Evolutionary conservation across 2,329 filamentous ascomycete genomes (phyloP).

Genomic region (Paecilomyces sp.): DNA sequence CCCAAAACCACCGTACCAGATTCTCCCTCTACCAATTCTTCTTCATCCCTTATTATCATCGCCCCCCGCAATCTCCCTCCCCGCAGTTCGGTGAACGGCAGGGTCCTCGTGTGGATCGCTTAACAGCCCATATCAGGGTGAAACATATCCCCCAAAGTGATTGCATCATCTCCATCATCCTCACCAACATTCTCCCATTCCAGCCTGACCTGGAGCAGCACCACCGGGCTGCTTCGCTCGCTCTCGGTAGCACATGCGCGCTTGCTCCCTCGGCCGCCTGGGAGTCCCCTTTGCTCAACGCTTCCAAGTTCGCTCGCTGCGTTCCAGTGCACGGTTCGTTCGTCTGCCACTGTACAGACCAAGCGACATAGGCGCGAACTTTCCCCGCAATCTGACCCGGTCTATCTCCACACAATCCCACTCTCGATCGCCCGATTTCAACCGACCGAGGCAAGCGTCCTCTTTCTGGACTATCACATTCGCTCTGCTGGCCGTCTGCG

Average conservation of each 20-base stretch:
- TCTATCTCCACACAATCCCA: conserved; percentile 17
- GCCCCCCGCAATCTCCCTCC: neutral
- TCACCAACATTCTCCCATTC: too few relatives aligned
- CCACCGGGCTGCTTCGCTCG: neutral
- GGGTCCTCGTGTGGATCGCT: neutral
- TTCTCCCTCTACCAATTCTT: neutral
- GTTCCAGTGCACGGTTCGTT: conserved; percentile 15
- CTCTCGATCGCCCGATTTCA: conserved; percentile 9
- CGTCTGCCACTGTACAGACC: conserved; percentile 10
- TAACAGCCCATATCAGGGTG: neutral
- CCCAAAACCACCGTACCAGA: too few relatives aligned
- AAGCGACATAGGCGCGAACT: conserved; percentile 15
- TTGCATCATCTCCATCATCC: too few relatives aligned
- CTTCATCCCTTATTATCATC: neutral
- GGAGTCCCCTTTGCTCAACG: conserved; percentile 22
- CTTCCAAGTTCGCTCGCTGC: conserved; percentile 11
- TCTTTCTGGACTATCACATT: conserved; percentile 31
- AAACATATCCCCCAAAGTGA: neutral
- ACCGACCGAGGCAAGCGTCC: conserved; percentile 26
- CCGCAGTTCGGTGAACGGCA: neutral
- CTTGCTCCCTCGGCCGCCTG: conserved; percentile 22
- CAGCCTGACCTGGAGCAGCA: neutral
- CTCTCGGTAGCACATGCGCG: conserved; percentile 27
- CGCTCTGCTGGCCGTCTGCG: conserved; percentile 23
- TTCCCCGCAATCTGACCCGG: conserved; percentile 12